Evolutionary conservation across 1,139 yeast genomes (phyloP).

Genomic region (Suhomyces wounanorum): DNA sequence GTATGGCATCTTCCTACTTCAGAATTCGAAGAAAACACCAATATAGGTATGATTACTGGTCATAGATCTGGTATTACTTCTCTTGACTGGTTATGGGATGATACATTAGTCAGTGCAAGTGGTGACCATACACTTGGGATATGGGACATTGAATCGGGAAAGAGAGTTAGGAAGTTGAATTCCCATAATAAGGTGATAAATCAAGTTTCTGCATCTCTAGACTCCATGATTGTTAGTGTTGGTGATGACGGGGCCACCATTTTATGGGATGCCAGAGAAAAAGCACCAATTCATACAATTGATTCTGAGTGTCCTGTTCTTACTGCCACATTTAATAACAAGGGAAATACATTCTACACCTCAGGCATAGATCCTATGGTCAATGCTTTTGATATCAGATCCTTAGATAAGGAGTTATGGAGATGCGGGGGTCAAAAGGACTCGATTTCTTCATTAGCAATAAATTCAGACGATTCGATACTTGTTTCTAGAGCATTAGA

Average conservation of each 20-base stretch:
- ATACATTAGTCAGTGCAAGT: conserved; percentile 44
- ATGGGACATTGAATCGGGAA: conserved; percentile 66
- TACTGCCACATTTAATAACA: conserved; percentile 45
- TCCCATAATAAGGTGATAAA: conserved; percentile 61
- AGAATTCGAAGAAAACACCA: conserved; percentile 27
- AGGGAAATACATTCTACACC: conserved; percentile 49
- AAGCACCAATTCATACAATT: conserved; percentile 35
- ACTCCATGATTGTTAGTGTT: conserved; percentile 49
- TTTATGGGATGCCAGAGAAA: conserved; percentile 65
- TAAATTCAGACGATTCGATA: conserved; percentile 51
- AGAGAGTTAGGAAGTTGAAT: conserved; percentile 51
- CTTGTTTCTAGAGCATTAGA: conserved; percentile 60
- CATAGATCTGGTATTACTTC: conserved; percentile 57
- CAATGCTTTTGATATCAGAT: conserved; percentile 56
- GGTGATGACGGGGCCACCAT: conserved; percentile 65
- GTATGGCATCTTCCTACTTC: conserved; percentile 47
- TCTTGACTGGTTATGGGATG: conserved; percentile 47
- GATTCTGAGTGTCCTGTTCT: conserved; percentile 59
- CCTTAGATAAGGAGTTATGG: conserved; percentile 46
- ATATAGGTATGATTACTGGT: conserved; percentile 42
- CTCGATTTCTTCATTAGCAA: conserved; percentile 54
- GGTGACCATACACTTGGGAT: conserved; percentile 55
- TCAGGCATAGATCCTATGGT: conserved; percentile 72
- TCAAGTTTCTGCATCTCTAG: conserved; percentile 41
- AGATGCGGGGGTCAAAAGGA: conserved; percentile 41